Evolutionary conservation across 2,329 filamentous ascomycete genomes (phyloP), one percentile per base, ranked within the genome.

Genomic region (Fusarium devonianum): DNA sequence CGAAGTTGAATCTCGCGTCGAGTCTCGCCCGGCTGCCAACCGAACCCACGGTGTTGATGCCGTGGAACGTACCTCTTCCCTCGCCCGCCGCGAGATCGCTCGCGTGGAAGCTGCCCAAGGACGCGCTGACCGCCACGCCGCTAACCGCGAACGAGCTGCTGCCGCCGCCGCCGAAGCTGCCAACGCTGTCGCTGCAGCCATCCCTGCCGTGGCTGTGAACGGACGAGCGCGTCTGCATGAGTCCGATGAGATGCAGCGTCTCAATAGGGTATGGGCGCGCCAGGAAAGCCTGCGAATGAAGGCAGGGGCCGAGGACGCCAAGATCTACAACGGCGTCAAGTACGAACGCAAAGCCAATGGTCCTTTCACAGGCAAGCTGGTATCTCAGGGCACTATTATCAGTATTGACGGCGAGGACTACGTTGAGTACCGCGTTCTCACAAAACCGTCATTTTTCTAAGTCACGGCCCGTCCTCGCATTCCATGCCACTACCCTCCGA

Each of bases 391-490:
- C 5, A 79, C 78, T 8, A 82, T 87, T 16, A 78, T 87, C 60
- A 85, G 73, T 36, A 87, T 87, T 50, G 83, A 87, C 50, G 84
- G 83, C 16, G 84, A 87, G 64, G 84, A 87, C 55, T 87, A 84
- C 52, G 83, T 87, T 23, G 84, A 87, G 66, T 87, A 87, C 56
- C 78, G 84, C 2, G 82, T 87, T 2, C 75, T 87, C 18, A 85
- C 81, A 1, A 86, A 85, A 69, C 82, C 83, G 0, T 79, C 76
- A 0, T 86, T 86, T 62, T 86, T 84, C 56, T 84, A 45, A 32
- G 8, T 12, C 21, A 19, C 16, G 14, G 26, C 18, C 14, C 14
- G 18, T 18, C 9, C 10, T 17, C 33, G 30, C 13, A 26, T 10
- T 11, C 18, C 12, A 5, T 17, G 7, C 3, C 5, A 11, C 7